A percentile compares a stretch with the other conserved stretches of the same genome.
Evolutionary conservation across 352 stramenopile genomes (phyloP).

Genomic region (Halophytophthora polymorphica): DNA sequence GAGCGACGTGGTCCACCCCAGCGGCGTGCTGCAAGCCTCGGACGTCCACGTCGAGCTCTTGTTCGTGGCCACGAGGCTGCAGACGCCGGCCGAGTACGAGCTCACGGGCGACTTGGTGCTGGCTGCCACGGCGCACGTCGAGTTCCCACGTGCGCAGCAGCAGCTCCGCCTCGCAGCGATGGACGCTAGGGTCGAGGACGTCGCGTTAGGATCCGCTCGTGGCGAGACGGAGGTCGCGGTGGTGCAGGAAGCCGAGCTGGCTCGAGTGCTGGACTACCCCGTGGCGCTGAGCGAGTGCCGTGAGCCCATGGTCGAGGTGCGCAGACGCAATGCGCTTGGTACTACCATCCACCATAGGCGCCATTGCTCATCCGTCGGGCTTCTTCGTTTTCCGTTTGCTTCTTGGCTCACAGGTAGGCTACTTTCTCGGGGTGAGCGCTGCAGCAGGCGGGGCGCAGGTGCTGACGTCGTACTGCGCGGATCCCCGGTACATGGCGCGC

Average conservation of each 20-base stretch:
- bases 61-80: conserved; percentile 23
- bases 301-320: conserved; percentile 62
- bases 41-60: conserved; percentile 12
- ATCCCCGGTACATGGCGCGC: conserved; percentile 7
- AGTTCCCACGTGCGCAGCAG: conserved; percentile 17
- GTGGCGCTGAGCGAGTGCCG: conserved; percentile 58
- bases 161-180: conserved; percentile 16
- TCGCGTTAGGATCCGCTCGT: not conserved
- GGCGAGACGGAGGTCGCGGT: not conserved
- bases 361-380: not conserved
- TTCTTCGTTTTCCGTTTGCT: not conserved
- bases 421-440: conserved; percentile 30
- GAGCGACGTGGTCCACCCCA: conserved; percentile 32
- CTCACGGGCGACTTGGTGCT: conserved; percentile 48
- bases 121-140: conserved; percentile 27
- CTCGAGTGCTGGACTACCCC: conserved; percentile 57
- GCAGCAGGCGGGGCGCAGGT: conserved; percentile 20
- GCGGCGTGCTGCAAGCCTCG: conserved; percentile 26
- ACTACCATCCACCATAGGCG: conserved; percentile 4
- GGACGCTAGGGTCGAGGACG: not conserved
- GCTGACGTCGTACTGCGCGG: conserved; percentile 57
- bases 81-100: conserved; percentile 48
- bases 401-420: conserved; percentile 38
- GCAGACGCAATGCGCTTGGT: conserved; percentile 2
- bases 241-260: conserved; percentile 37